Percentiles rank a stretch among this genome's conserved stretches.
These are phyloP conservation scores for Chytriomyces hyalinus DNA, from an alignment of 192 early-diverging fungal species.

Conservation along the genomic window DNA sequence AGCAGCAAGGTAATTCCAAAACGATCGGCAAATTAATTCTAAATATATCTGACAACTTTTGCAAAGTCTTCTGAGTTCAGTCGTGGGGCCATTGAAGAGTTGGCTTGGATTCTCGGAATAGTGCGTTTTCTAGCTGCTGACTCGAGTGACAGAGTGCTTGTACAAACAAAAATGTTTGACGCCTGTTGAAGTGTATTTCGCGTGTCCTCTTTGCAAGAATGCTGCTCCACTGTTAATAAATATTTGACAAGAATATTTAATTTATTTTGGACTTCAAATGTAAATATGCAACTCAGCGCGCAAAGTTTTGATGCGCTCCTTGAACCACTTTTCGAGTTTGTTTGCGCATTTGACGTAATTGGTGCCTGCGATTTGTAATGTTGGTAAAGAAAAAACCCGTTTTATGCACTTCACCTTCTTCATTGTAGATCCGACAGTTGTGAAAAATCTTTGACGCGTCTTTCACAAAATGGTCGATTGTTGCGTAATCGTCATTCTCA, in stretches of 20 bases:
- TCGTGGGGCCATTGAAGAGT: no score
- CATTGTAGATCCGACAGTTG: constrained; percentile 93
- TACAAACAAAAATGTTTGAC: no score
- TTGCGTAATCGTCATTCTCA: constrained; percentile 83
- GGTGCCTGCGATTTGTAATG: constrained; percentile 28
- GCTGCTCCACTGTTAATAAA: neutral
- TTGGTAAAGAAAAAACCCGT: neutral
- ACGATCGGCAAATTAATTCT: no score
- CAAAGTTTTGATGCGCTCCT: constrained; percentile 45
- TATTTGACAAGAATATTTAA: neutral
- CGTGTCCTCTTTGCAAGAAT: neutral
- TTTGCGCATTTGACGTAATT: constrained; percentile 41
- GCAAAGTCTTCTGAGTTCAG: no score
- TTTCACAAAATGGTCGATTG: constrained; percentile 78
- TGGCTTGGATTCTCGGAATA: no score
- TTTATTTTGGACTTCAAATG: neutral
- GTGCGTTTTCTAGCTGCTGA: no score
- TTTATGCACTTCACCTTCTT: constrained; percentile 61
- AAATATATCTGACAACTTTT: no score
- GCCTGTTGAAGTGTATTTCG: no score
- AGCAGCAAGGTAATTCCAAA: no score
- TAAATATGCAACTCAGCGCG: constrained; percentile 29
- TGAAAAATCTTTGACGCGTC: constrained; percentile 92
- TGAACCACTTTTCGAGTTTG: constrained; percentile 52
- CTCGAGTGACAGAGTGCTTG: no score